Percentiles rank a stretch among this genome's conserved stretches.
Conservation (phyloP, 1,284 basidiomycete genomes). For the Boletellus deceptivus region DNA sequence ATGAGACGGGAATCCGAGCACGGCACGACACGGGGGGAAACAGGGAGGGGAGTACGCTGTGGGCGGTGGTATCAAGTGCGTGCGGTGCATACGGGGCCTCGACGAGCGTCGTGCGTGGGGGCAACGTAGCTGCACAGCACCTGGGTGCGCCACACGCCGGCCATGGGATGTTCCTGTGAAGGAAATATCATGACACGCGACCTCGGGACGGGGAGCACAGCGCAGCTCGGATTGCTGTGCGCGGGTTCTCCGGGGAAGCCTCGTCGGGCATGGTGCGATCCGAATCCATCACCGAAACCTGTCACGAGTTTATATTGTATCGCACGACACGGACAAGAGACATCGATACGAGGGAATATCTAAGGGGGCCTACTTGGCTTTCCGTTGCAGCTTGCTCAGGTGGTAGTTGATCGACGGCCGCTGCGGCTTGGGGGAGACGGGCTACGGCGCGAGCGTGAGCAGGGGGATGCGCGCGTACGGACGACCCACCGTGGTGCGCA, state of each 20-base stretch:
- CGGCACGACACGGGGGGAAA: constrained; percentile 1
- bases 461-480: background rate
- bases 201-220: background rate
- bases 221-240: constrained; percentile 5
- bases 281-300: constrained; percentile 1
- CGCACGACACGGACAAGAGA: constrained; percentile 16
- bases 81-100: constrained; percentile 15
- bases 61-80: background rate
- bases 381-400: constrained; percentile 72
- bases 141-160: constrained; percentile 19
- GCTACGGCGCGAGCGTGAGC: constrained; percentile 37
- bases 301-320: constrained; percentile 17
- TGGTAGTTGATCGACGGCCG: constrained; percentile 83
- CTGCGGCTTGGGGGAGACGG: constrained; percentile 59
- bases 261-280: background rate
- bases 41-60: constrained; percentile 18
- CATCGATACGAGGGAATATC: constrained; percentile 18
- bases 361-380: constrained; percentile 51
- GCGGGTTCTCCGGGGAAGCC: background rate
- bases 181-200: constrained; percentile 2
- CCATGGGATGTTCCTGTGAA: constrained; percentile 12
- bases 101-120: background rate
- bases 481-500: constrained; percentile 76
- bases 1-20: constrained; percentile 26
- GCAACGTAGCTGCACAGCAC: constrained; percentile 15